A percentile compares a stretch with the other conserved stretches of the same genome.
These are phyloP conservation scores for Fraxinus dipetala DNA, from an alignment of 305 asterid genomes.

Conservation along the genomic window DNA sequence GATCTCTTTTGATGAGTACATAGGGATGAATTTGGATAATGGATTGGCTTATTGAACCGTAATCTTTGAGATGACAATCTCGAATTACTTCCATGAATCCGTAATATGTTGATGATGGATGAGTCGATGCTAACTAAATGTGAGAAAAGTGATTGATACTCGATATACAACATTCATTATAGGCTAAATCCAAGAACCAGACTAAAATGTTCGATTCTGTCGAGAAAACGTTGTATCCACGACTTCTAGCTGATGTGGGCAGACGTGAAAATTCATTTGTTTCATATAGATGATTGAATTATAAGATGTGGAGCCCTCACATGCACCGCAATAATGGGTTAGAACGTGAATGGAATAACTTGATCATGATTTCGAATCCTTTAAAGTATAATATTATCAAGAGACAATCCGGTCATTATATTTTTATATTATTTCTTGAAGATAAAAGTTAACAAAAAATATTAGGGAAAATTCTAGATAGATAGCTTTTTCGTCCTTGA, in stretches of 20 bases:
- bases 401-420: not conserved
- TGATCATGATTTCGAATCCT: not conserved
- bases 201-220: not conserved
- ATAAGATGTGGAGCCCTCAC: not conserved
- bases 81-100: not conserved
- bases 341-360: not conserved
- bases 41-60: not conserved
- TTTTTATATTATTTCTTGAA: too few species aligned
- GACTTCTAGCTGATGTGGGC: not conserved
- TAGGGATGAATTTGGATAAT: not conserved
- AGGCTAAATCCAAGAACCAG: not conserved
- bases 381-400: not conserved
- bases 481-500: too few species aligned
- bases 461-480: too few species aligned
- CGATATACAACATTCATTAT: not conserved
- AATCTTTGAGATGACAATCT: not conserved
- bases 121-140: not conserved
- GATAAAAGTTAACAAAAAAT: too few species aligned
- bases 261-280: not conserved
- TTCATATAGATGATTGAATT: not conserved
- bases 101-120: not conserved
- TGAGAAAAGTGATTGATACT: not conserved
- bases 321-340: not conserved
- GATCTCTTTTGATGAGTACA: not conserved
- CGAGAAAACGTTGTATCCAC: not conserved